Conservation (phyloP, 164 flowering plant genomes). For the Berberis thunbergii region DNA sequence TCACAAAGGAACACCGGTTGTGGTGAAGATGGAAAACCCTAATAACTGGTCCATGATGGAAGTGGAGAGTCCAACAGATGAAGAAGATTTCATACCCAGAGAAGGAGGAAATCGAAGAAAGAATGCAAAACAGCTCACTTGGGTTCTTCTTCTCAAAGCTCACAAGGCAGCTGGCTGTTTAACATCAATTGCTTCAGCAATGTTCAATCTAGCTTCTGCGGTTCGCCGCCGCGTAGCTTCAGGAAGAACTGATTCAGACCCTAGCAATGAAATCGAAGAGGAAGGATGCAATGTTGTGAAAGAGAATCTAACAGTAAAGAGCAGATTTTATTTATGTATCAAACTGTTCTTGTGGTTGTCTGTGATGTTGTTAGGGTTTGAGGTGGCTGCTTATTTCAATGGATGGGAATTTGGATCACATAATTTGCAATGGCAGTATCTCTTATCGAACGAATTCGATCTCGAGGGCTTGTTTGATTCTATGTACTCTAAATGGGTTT, state of each 20-base stretch:
- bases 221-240: conserved; percentile 66
- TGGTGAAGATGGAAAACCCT: conserved; percentile 85
- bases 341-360: conserved; percentile 60
- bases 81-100: conserved; percentile 27
- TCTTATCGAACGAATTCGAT: conserved; percentile 29
- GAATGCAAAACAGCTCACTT: conserved; percentile 93
- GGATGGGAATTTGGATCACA: conserved; percentile 72
- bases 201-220: conserved; percentile 44
- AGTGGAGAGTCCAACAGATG: conserved; percentile 49
- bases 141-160: conserved; percentile 91
- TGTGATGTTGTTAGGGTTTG: conserved; percentile 54
- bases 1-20: conserved; percentile 73
- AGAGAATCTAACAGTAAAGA: conserved; percentile 29
- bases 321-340: conserved; percentile 52
- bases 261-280: conserved; percentile 19
- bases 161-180: conserved; percentile 91
- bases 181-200: conserved; percentile 57
- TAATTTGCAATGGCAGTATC: conserved; percentile 32
- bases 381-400: conserved; percentile 61
- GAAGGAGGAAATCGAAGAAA: conserved; percentile 31
- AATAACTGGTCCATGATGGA: conserved; percentile 83
- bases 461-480: conserved; percentile 45
- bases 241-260: conserved; percentile 60
- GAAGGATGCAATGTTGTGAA: not conserved
- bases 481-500: conserved; percentile 70